These are phyloP conservation scores for Tetracladium maxilliforme DNA, from an alignment of 2,329 filamentous ascomycete species.

Conservation along the genomic window DNA sequence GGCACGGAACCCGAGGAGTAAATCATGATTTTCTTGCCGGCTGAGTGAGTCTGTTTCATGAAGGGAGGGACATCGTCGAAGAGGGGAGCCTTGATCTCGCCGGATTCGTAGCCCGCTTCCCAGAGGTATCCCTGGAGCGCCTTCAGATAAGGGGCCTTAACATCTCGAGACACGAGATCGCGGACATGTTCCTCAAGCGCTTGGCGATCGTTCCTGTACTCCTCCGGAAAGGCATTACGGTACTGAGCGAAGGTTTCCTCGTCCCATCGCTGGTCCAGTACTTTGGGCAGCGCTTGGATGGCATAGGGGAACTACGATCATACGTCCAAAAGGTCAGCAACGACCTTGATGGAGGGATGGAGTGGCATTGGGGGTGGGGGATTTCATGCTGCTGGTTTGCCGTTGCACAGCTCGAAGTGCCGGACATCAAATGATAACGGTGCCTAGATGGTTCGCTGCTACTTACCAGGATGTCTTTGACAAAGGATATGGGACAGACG, in stretches of 20 bases:
- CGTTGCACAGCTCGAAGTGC: too few relatives aligned
- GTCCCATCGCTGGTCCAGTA: constrained; percentile 54
- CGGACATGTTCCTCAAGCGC: constrained; percentile 52
- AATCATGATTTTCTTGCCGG: constrained; percentile 45
- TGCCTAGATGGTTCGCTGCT: background rate
- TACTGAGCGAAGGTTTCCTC: constrained; percentile 48
- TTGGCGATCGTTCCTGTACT: constrained; percentile 40
- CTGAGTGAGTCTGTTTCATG: constrained; percentile 33
- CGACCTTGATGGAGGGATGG: too few relatives aligned
- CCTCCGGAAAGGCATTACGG: constrained; percentile 54
- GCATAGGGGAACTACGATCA: constrained; percentile 60
- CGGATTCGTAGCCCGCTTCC: constrained; percentile 57
- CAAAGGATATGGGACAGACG: constrained; percentile 71
- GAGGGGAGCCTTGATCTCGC: constrained; percentile 55
- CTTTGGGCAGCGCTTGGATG: constrained; percentile 46
- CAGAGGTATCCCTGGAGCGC: constrained; percentile 68
- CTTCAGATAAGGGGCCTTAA: constrained; percentile 68
- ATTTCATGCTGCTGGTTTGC: too few relatives aligned
- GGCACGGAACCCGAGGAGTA: constrained; percentile 72
- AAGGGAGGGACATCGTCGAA: constrained; percentile 60
- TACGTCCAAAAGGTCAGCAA: background rate
- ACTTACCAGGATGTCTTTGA: constrained; percentile 70
- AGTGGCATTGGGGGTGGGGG: too few relatives aligned
- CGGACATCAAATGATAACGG: background rate
- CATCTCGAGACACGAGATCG: constrained; percentile 55